These are phyloP conservation scores for Phoma sp. DNA, from an alignment of 2,329 filamentous ascomycete genomes.

Conservation along the genomic window DNA sequence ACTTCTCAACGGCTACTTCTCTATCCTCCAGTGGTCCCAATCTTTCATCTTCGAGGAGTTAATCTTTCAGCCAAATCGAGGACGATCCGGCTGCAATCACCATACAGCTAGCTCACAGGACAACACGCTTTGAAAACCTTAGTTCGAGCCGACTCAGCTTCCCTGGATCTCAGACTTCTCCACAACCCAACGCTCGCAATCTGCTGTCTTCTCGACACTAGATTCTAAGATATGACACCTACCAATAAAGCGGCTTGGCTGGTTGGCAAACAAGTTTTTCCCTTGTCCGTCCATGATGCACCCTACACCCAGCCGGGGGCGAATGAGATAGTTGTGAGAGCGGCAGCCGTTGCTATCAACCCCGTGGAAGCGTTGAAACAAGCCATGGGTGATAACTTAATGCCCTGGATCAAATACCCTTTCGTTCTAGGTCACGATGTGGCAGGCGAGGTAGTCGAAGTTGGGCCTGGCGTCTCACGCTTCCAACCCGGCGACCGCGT, in stretches of 20 bases:
- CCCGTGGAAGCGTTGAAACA: conserved; percentile 52
- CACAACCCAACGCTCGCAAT: too few species aligned
- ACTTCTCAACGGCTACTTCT: too few species aligned
- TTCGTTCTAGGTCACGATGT: conserved; percentile 47
- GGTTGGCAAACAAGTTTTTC: conserved; percentile 9
- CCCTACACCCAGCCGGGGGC: conserved; percentile 45
- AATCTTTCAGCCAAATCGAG: too few species aligned
- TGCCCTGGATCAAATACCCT: conserved; percentile 14
- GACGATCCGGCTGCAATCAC: too few species aligned
- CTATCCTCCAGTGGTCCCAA: too few species aligned
- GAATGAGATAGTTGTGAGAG: conserved; percentile 50
- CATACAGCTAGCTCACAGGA: too few species aligned
- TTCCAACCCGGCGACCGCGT: conserved; percentile 53
- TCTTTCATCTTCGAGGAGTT: too few species aligned
- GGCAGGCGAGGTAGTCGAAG: conserved; percentile 51
- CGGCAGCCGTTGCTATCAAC: conserved; percentile 51
- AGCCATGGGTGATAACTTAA: conserved; percentile 20
- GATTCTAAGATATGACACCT: background rate
- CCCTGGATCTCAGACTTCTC: too few species aligned
- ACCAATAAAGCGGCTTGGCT: conserved; percentile 10
- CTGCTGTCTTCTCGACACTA: too few species aligned
- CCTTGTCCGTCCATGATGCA: conserved; percentile 45
- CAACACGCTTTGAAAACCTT: too few species aligned
- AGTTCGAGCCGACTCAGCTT: too few species aligned
- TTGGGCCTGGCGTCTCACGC: conserved; percentile 50